Conservation (phyloP, 768 basidiomycete genomes). For the Suillus brevipes region DNA sequence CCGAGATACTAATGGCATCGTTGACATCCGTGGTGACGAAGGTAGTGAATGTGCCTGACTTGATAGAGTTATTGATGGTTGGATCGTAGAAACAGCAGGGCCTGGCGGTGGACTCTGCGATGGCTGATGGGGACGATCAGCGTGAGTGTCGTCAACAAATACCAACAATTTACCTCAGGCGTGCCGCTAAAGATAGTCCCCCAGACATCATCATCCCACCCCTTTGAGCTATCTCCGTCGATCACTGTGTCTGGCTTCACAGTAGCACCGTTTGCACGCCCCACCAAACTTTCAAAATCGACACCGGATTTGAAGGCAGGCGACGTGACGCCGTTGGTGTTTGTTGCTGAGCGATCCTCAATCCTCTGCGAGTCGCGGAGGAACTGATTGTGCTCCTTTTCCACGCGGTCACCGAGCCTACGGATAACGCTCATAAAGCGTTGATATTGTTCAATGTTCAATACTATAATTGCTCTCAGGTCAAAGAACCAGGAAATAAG, state of each 20-base stretch:
- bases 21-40: slow-evolving; percentile 36
- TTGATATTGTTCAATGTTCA: slow-evolving; percentile 86
- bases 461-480: slow-evolving; percentile 42
- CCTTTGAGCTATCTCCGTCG: slow-evolving; percentile 34
- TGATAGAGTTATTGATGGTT: not conserved
- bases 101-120: slow-evolving; percentile 29
- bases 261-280: slow-evolving; percentile 47
- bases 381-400: slow-evolving; percentile 90
- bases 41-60: slow-evolving; percentile 39
- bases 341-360: slow-evolving; percentile 69
- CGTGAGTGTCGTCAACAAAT: slow-evolving; percentile 3
- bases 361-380: slow-evolving; percentile 89
- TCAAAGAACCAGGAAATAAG: not conserved
- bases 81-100: slow-evolving; percentile 8
- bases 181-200: slow-evolving; percentile 66
- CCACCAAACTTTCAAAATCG: slow-evolving; percentile 88
- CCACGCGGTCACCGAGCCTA: slow-evolving; percentile 81
- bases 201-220: slow-evolving; percentile 88
- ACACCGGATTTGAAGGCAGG: slow-evolving; percentile 49
- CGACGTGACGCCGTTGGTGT: slow-evolving; percentile 41
- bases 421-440: slow-evolving; percentile 87
- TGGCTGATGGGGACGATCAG: not conserved
- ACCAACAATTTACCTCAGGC: slow-evolving; percentile 23
- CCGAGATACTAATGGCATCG: slow-evolving; percentile 33
- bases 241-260: slow-evolving; percentile 46